phyloP scores from a whole-genome alignment of 2,329 filamentous ascomycete species.

The Aspergillus sp. region DNA sequence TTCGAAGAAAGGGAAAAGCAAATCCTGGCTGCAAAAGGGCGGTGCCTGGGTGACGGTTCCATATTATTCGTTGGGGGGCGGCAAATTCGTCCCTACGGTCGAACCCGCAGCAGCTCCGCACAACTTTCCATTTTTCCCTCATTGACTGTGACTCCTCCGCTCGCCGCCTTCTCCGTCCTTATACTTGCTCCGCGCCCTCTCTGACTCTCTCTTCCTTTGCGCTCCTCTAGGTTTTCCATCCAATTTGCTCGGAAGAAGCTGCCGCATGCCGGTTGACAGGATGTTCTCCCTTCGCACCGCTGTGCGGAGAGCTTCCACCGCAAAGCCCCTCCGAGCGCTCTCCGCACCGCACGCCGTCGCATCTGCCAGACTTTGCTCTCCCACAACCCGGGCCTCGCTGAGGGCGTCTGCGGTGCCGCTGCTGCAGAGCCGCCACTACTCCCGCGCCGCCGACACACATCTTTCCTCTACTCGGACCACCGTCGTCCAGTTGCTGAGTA shows the following conservation, averaged over 20 bases:
- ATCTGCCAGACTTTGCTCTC: conserved; percentile 27
- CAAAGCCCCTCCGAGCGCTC: conserved; percentile 41
- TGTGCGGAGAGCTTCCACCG: conserved; percentile 45
- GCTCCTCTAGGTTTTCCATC: conserved; percentile 17
- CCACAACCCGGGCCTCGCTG: conserved; percentile 25
- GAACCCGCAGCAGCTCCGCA: conserved; percentile 18
- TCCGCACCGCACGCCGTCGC: conserved; percentile 38
- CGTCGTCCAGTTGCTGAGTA: conserved; percentile 87
- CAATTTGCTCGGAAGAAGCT: conserved; percentile 28
- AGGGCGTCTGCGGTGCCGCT: conserved; percentile 27
- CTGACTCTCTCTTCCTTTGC: conserved; percentile 6
- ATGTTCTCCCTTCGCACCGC: conserved; percentile 46
- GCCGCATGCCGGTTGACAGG: conserved; percentile 43
- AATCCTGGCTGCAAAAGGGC: conserved; percentile 6
- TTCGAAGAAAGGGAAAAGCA: not conserved
- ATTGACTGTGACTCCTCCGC: conserved; percentile 9
- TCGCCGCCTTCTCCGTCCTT: conserved; percentile 9
- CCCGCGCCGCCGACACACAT: conserved; percentile 49
- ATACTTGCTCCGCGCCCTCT: conserved; percentile 24
- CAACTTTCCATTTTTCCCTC: conserved; percentile 17
- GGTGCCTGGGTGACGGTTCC: conserved; percentile 10
- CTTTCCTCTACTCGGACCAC: conserved; percentile 69
- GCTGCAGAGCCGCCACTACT: conserved; percentile 43
- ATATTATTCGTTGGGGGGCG: conserved; percentile 13
- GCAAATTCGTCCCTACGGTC: conserved; percentile 15